phyloP scores from a whole-genome alignment of 1,284 basidiomycete genomes.

The Pseudozyma hubeiensis region DNA sequence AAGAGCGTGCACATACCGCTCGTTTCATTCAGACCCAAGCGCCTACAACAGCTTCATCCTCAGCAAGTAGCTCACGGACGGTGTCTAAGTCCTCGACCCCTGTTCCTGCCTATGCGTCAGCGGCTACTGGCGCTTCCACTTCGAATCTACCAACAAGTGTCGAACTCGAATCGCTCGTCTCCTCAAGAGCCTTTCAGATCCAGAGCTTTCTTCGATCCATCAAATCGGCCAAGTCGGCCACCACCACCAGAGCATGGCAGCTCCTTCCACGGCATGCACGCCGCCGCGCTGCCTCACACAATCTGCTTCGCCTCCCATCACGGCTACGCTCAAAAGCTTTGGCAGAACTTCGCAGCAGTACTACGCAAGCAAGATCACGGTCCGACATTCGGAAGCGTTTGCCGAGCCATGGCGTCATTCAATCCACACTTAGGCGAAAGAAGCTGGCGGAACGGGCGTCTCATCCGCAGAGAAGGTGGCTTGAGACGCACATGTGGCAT shows the following conservation, averaged over 20 bases:
- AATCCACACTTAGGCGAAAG: constrained; percentile 45
- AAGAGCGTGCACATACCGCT: constrained; percentile 41
- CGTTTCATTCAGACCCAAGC: constrained; percentile 40
- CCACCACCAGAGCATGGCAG: constrained; percentile 66
- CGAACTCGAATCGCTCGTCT: constrained; percentile 39
- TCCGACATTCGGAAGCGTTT: constrained; percentile 52
- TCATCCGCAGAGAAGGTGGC: constrained; percentile 52
- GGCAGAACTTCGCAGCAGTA: constrained; percentile 62
- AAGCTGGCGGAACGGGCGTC: constrained; percentile 49
- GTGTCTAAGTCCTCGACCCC: constrained; percentile 23
- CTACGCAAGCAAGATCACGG: constrained; percentile 53
- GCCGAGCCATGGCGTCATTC: constrained; percentile 44
- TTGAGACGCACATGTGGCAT: constrained; percentile 68
- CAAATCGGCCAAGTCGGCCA: constrained; percentile 43
- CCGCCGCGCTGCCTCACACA: constrained; percentile 65
- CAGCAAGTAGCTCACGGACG: constrained; percentile 31
- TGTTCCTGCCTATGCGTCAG: background rate
- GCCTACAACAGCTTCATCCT: constrained; percentile 1
- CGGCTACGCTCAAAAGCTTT: constrained; percentile 60
- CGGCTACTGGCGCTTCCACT: constrained; percentile 1
- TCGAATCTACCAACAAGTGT: constrained; percentile 41
- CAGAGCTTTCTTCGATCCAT: constrained; percentile 49
- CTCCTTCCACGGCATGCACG: constrained; percentile 63
- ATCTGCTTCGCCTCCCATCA: constrained; percentile 62
- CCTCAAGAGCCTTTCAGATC: constrained; percentile 51